Base-by-base conservation (phyloP, 1,284 basidiomycete species). In the Ustilago curta region DNA sequence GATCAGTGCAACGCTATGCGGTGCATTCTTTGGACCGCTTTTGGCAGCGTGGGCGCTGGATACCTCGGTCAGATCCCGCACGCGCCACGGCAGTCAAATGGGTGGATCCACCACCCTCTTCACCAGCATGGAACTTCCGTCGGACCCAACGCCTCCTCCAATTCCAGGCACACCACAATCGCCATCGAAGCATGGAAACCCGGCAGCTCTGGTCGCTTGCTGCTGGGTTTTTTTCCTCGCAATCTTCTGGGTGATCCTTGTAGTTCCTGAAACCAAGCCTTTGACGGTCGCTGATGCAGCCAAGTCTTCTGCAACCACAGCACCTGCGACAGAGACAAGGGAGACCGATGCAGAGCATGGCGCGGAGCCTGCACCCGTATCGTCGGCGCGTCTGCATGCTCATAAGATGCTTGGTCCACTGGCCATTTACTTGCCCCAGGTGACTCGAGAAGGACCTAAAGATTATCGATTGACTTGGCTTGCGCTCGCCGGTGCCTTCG, bases 381-480 rank as follows among this genome's bases (percentile, higher is more conserved):
- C 58, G 7, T 37, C 64, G 19, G 18, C 64, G 9, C 48, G 70
- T 14, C 47, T 60, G 19, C 57, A 62, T 29, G 51, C 49, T 16
- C 57, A 42, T 18, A 74, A 57, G 44, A 21, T 59, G 25, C 64
- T 75, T 8, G 72, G 72, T 4, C 64, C 72, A 2, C 60, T 75
- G 35, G 63, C 68, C 14, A 70, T 75, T 44, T 70, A 70, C 35
- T 48, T 70, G 2, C 72, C 72, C 8, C 68, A 70, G 37, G 49
- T 61, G 12, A 29, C 64, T 2, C 39, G 29, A 25, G 60, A 70
- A 25, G 72, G 72, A 3, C 44, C 48, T 27, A 70, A 67, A 52
- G 72, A 75, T 37, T 75, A 67, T 52, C 72, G 72, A 3, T 56
- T 75, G 27, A 75, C 72, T 3, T 68, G 57, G 59, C 56, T 75